These are phyloP conservation scores for Byssothecium circinans DNA, from an alignment of 2,329 filamentous ascomycete genomes.

Conservation along the genomic window DNA sequence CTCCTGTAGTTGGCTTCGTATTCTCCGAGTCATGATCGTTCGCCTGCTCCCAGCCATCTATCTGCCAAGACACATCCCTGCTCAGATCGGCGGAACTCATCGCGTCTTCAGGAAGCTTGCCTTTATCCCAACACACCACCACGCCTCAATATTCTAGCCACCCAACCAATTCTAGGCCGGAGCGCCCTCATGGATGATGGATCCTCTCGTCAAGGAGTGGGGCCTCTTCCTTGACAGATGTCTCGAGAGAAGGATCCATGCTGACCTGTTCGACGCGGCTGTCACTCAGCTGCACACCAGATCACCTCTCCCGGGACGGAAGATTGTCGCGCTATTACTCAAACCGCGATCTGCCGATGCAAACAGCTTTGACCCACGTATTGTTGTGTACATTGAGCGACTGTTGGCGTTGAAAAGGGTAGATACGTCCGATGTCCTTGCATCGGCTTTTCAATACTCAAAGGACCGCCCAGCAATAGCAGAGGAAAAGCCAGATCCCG, in stretches of 20 bases:
- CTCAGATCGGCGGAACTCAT: conserved; percentile 13
- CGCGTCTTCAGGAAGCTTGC: conserved; percentile 12
- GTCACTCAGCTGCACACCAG: conserved; percentile 35
- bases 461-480: conserved; percentile 34
- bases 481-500: conserved; percentile 19
- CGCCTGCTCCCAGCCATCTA: not conserved
- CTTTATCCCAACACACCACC: conserved; percentile 17
- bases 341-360: conserved; percentile 30
- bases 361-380: conserved; percentile 38
- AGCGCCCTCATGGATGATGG: conserved; percentile 34
- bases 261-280: conserved; percentile 38
- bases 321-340: conserved; percentile 40
- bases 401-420: conserved; percentile 36
- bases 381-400: conserved; percentile 39
- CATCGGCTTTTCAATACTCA: conserved; percentile 37
- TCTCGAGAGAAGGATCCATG: conserved; percentile 33
- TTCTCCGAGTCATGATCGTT: not conserved
- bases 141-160: conserved; percentile 22
- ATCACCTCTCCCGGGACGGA: conserved; percentile 39
- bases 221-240: conserved; percentile 38
- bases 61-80: conserved; percentile 5
- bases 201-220: conserved; percentile 40
- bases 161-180: conserved; percentile 14
- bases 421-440: conserved; percentile 39
- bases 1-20: not conserved